A percentile compares a stretch with the other conserved stretches of the same genome.
phyloP scores from a whole-genome alignment of 1,284 basidiomycete species.

The Moesziomyces aphidis region DNA sequence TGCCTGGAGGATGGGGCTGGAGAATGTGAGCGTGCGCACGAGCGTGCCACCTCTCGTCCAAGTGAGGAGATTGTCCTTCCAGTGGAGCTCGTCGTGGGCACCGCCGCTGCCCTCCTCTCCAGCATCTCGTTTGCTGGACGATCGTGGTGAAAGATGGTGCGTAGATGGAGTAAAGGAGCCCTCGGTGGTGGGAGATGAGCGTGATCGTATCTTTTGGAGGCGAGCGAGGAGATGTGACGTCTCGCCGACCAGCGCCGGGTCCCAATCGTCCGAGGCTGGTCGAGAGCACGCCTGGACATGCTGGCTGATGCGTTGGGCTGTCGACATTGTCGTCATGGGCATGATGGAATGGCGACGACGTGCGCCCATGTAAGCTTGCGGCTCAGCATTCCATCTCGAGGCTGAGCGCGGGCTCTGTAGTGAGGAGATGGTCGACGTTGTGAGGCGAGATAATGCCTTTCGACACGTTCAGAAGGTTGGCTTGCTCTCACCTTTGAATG shows the following conservation, averaged over 20 bases:
- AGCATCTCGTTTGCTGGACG: not conserved
- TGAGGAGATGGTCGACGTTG: too few species aligned
- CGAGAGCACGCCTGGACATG: conserved; percentile 12
- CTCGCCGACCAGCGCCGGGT: conserved; percentile 6
- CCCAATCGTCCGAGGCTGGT: not conserved
- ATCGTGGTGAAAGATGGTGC: not conserved
- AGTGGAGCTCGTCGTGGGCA: conserved; percentile 44
- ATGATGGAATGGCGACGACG: too few species aligned
- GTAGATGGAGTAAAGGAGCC: conserved; percentile 18
- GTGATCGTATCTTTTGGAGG: conserved; percentile 35
- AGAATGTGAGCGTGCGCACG: conserved; percentile 49
- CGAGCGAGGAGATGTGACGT: conserved; percentile 25
- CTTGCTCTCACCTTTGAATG: not conserved
- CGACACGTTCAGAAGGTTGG: too few species aligned
- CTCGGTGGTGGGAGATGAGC: conserved; percentile 27
- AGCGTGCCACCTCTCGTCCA: conserved; percentile 49
- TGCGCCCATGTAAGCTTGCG: not conserved
- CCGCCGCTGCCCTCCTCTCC: not conserved
- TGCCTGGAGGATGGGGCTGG: conserved; percentile 42
- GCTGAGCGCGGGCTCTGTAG: not conserved
- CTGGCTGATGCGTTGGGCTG: conserved; percentile 30
- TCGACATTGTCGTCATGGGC: conserved; percentile 16
- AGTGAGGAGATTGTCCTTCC: conserved; percentile 39
- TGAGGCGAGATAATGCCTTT: too few species aligned
- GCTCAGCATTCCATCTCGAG: not conserved